phyloP scores from a whole-genome alignment of 2,329 filamentous ascomycete species.

The Diaporthe sp. region DNA sequence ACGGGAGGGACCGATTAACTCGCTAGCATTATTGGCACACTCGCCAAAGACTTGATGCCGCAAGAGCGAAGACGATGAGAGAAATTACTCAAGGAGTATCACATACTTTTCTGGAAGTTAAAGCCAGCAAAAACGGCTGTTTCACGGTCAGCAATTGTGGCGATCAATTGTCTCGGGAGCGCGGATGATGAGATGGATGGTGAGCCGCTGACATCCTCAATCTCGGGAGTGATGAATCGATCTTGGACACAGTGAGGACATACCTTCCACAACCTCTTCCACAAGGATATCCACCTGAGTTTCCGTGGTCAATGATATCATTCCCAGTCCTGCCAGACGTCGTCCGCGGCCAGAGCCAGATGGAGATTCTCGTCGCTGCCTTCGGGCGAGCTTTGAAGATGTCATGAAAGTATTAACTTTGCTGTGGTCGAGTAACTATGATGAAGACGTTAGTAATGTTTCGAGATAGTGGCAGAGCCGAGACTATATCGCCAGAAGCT shows the following conservation, averaged over 20 bases:
- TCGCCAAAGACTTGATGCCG: not conserved
- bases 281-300: constrained; percentile 50
- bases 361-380: not conserved
- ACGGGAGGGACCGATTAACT: no score
- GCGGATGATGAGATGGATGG: no score
- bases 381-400: constrained; percentile 24
- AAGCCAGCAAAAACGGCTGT: constrained; percentile 51
- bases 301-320: constrained; percentile 50
- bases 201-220: not conserved
- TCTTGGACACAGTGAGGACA: not conserved
- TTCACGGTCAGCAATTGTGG: not conserved
- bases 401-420: constrained; percentile 60
- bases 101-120: constrained; percentile 45
- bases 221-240: not conserved
- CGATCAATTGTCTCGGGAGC: no score
- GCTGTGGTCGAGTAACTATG: constrained; percentile 59
- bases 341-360: not conserved
- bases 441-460: not conserved
- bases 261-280: constrained; percentile 53
- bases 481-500: no score
- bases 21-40: not conserved
- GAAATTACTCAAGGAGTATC: no score
- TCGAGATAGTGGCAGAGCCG: not conserved
- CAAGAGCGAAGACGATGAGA: no score
- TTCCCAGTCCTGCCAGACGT: constrained; percentile 36